phyloP scores from a whole-genome alignment of 495 filamentous ascomycete species.

The Friedmanniomyces simplex region DNA sequence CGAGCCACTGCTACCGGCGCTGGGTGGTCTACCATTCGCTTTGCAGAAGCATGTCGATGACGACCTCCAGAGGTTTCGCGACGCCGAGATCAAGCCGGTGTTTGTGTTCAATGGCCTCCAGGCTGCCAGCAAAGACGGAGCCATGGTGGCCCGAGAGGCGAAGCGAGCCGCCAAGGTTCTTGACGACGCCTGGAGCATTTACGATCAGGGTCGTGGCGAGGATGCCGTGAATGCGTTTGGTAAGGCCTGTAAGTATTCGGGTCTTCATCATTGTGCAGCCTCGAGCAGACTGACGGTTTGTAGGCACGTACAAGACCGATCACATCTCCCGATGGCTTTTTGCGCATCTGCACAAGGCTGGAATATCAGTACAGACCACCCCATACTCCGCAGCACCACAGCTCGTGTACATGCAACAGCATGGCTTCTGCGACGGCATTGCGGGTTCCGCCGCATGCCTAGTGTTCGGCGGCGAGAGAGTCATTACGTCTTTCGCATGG shows the following conservation, averaged over 20 bases:
- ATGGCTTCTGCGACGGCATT: slow-evolving; percentile 60
- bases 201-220: slow-evolving; percentile 60
- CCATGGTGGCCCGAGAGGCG: slow-evolving; percentile 28
- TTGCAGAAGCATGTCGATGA: slow-evolving; percentile 57
- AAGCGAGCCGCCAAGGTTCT: slow-evolving; percentile 14
- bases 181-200: slow-evolving; percentile 63
- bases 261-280: background rate
- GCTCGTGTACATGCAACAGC: slow-evolving; percentile 70
- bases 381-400: slow-evolving; percentile 87
- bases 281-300: slow-evolving; percentile 27
- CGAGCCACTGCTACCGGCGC: slow-evolving; percentile 79
- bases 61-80: slow-evolving; percentile 59
- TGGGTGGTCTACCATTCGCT: slow-evolving; percentile 80
- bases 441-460: slow-evolving; percentile 81
- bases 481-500: slow-evolving; percentile 65
- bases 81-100: slow-evolving; percentile 52
- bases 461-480: slow-evolving; percentile 72
- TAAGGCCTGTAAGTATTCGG: slow-evolving; percentile 52
- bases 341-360: slow-evolving; percentile 54
- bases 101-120: slow-evolving; percentile 89
- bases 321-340: slow-evolving; percentile 41
- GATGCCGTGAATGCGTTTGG: slow-evolving; percentile 76
- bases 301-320: slow-evolving; percentile 53
- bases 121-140: slow-evolving; percentile 53
- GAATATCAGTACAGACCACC: slow-evolving; percentile 71